Base-by-base conservation (phyloP, 768 basidiomycete species). In the Mycena indigotica region DNA sequence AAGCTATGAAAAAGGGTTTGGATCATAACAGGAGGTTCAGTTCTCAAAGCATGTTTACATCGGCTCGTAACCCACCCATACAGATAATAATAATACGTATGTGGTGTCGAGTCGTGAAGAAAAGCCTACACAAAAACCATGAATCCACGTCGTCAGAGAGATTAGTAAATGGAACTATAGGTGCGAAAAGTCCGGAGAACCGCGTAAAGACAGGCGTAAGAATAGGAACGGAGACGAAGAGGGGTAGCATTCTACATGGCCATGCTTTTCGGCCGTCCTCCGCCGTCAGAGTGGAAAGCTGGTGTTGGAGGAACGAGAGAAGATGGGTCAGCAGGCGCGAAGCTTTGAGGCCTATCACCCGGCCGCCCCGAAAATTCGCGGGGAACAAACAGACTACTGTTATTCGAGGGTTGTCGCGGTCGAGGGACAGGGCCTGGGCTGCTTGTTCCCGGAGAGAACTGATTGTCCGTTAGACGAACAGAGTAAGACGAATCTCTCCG, bases 271-370 rank as follows among this genome's bases (percentile, higher is more conserved):
- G 62, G 62, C 29, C 61, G 48, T 10, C 60, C 59, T 30, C 66
- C 53, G 32, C 32, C 55, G 30, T 60, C 60, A 21, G 58, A 35
- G 53, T 63, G 57, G 53, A 65, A 65, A 16, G 53, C 57, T 0
- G 63, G 66, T 17, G 28, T 38, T 16, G 61, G 60, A 15, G 56
- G 58, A 10, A 41, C 52, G 41, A 61, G 61, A 21, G 49, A 26
- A 16, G 52, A 56, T 2, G 53, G 46, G 23, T 63, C 58, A 19
- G 57, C 53, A 16, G 64, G 64, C 24, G 67, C 67, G 35, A 67
- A 62, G 52, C 67, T 69, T 44, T 72, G 74, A 21, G 80, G 80
- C 66, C 80, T 69, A 49, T 75, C 73, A 26, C 70, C 75, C 1
- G 62, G 62, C 23, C 28, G 62, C 12, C 55, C 58, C 12, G 52